phyloP scores from a whole-genome alignment of 768 basidiomycete genomes.

The Tylopilus sp. region DNA sequence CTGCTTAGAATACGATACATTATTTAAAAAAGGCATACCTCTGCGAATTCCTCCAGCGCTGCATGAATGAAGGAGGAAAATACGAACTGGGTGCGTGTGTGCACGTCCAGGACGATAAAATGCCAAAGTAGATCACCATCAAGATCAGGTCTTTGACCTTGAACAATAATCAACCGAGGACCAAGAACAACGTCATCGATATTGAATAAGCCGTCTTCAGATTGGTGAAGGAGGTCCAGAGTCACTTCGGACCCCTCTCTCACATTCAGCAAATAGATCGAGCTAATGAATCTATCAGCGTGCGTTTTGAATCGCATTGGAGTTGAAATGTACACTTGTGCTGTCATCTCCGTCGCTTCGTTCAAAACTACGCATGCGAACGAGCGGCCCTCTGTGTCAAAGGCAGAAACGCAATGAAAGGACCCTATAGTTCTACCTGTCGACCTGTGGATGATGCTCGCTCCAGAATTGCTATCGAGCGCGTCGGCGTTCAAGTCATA shows the following conservation, averaged over 20 bases:
- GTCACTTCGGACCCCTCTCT: not conserved
- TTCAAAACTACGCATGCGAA: not conserved
- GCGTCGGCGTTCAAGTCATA: not conserved
- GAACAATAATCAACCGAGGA: not conserved
- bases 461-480: not conserved
- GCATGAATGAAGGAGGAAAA: not conserved
- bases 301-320: not conserved
- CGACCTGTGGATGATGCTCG: not conserved
- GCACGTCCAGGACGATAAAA: not conserved
- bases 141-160: not conserved
- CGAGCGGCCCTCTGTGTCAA: not conserved
- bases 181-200: not conserved
- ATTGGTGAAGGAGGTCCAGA: constrained; percentile 13
- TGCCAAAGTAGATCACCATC: not conserved
- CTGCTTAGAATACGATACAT: not conserved
- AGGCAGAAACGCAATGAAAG: not conserved
- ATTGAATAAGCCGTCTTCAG: constrained; percentile 2
- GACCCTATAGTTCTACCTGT: not conserved
- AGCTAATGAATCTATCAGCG: constrained; percentile 7
- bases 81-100: not conserved
- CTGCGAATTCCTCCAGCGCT: not conserved
- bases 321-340: constrained; percentile 1
- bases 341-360: not conserved
- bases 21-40: constrained; percentile 2
- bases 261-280: constrained; percentile 7